Percentiles rank a stretch among this genome's conserved stretches.
Conservation (phyloP, 2,329 filamentous ascomycete species). For the Pseudogymnoascus sp. region DNA sequence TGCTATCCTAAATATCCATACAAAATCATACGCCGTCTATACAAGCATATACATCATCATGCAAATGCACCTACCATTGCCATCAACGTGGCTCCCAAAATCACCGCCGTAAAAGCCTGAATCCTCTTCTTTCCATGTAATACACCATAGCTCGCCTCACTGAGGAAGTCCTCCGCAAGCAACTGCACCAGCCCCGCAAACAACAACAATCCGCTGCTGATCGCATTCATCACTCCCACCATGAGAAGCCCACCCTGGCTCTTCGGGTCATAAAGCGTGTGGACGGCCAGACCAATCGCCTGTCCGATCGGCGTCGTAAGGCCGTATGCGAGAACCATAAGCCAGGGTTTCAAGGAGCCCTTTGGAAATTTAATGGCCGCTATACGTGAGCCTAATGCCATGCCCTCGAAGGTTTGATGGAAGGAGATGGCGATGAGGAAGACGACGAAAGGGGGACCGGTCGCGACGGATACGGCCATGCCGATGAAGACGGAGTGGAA, state of each 20-base stretch:
- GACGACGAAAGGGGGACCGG: constrained; percentile 69
- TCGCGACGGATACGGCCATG: constrained; percentile 76
- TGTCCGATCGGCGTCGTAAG: constrained; percentile 75
- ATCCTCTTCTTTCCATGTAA: constrained; percentile 49
- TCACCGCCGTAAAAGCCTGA: constrained; percentile 54
- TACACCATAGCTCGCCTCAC: constrained; percentile 53
- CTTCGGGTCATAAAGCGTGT: constrained; percentile 71
- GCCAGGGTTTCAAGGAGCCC: constrained; percentile 65
- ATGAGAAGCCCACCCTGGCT: constrained; percentile 69
- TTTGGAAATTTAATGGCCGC: constrained; percentile 72
- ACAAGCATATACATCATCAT: constrained; percentile 20
- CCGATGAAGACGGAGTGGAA: constrained; percentile 84
- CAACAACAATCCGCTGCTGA: constrained; percentile 69
- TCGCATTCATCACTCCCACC: constrained; percentile 81
- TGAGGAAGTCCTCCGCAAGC: constrained; percentile 78
- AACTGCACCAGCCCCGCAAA: constrained; percentile 81
- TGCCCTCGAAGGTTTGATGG: constrained; percentile 82
- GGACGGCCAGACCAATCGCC: constrained; percentile 69
- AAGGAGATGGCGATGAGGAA: constrained; percentile 75
- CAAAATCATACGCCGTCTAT: neutral
- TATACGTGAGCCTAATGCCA: constrained; percentile 78
- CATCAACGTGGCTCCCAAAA: constrained; percentile 54
- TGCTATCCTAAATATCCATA: neutral
- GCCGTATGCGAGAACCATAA: constrained; percentile 72
- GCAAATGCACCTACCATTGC: constrained; percentile 61